phyloP scores from a whole-genome alignment of 495 filamentous ascomycete genomes.

The Apodospora peruviana region DNA sequence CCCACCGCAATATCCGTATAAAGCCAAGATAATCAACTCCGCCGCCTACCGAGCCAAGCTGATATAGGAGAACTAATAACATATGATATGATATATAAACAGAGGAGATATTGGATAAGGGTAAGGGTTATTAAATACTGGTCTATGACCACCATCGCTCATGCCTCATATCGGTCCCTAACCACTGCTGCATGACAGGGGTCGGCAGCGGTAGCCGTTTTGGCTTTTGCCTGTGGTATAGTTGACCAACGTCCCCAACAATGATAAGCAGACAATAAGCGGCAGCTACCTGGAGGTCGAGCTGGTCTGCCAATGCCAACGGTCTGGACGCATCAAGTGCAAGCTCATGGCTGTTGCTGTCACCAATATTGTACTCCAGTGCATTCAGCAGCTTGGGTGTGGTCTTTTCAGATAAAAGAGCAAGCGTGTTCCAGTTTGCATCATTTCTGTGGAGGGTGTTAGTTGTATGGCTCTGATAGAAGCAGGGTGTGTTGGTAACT shows the following conservation, averaged over 20 bases:
- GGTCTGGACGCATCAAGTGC: too few relatives aligned
- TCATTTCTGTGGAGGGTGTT: background rate
- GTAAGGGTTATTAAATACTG: too few relatives aligned
- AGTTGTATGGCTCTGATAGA: background rate
- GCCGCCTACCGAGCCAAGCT: too few relatives aligned
- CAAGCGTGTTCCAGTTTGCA: constrained; percentile 12
- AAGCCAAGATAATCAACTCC: too few relatives aligned
- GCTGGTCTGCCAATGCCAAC: too few relatives aligned
- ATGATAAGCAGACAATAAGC: too few relatives aligned
- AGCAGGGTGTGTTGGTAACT: background rate
- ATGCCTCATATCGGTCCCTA: constrained; percentile 5
- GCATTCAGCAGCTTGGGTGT: background rate
- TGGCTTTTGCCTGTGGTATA: background rate
- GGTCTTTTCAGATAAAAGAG: constrained; percentile 10
- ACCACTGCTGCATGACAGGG: constrained; percentile 4
- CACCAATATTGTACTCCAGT: background rate
- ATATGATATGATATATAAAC: too few relatives aligned
- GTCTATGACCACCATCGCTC: constrained; percentile 9
- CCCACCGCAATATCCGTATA: too few relatives aligned
- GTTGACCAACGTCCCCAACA: background rate
- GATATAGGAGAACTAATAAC: too few relatives aligned
- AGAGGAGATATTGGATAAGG: too few relatives aligned
- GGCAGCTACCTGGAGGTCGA: too few relatives aligned
- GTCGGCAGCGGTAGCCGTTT: background rate
- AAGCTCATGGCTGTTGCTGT: too few relatives aligned